phyloP scores from a whole-genome alignment of 2,329 filamentous ascomycete species.

The Fusarium coffeatum region DNA sequence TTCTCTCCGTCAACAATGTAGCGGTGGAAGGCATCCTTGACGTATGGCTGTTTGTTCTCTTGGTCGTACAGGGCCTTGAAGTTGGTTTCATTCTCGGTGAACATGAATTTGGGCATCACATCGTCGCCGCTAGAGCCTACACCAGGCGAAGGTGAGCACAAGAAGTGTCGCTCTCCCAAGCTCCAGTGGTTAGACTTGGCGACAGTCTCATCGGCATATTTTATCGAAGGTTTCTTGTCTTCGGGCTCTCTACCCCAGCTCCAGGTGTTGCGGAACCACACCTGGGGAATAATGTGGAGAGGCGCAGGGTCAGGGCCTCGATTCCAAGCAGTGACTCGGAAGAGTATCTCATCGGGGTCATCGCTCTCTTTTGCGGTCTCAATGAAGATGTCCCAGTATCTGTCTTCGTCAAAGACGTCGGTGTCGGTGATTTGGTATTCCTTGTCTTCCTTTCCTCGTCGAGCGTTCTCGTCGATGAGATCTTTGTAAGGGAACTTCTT shows the following conservation, averaged over 20 bases:
- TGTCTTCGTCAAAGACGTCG: conserved; percentile 85
- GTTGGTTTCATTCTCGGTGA: conserved; percentile 97
- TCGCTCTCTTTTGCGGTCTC: conserved; percentile 96
- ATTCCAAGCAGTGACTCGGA: conserved; percentile 97
- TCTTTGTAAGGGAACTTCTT: conserved; percentile 91
- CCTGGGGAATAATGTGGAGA: conserved; percentile 91
- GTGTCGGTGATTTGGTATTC: conserved; percentile 96
- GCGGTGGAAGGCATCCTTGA: conserved; percentile 95
- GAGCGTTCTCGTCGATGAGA: conserved; percentile 84
- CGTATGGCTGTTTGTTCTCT: conserved; percentile 83
- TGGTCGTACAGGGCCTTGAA: conserved; percentile 79
- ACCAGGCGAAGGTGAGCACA: conserved; percentile 90
- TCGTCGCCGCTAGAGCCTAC: conserved; percentile 82
- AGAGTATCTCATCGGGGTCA: conserved; percentile 89
- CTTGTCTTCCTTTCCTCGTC: conserved; percentile 77
- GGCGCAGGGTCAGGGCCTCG: conserved; percentile 90
- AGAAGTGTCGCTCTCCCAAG: conserved; percentile 84
- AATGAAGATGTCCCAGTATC: conserved; percentile 97
- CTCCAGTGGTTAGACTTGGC: conserved; percentile 82
- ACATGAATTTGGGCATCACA: conserved; percentile 85
- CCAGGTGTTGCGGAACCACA: conserved; percentile 99
- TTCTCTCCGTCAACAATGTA: conserved; percentile 86
- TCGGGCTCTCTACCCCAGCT: conserved; percentile 85
- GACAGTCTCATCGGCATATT: conserved; percentile 71
- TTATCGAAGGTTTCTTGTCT: conserved; percentile 83